A percentile compares a stretch with the other conserved stretches of the same genome.
These are phyloP conservation scores for Lomentospora prolificans DNA, from an alignment of 2,329 filamentous ascomycete species.

Conservation along the genomic window DNA sequence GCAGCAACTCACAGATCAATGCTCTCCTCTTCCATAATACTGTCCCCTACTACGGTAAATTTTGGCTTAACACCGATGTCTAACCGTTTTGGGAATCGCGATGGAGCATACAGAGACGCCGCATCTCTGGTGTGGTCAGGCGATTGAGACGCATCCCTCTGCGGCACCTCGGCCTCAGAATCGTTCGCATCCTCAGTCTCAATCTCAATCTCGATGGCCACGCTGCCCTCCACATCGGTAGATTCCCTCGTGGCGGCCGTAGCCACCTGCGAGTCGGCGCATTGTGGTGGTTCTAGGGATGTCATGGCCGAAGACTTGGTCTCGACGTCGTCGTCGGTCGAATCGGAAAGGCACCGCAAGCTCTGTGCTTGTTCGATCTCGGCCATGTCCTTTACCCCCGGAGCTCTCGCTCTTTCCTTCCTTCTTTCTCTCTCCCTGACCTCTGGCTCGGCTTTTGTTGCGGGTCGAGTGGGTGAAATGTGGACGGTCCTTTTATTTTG, in stretches of 20 bases:
- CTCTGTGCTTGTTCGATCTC: neutral
- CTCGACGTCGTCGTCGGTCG: neutral
- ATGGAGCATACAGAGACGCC: slow-evolving; percentile 3
- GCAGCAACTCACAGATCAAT: slow-evolving; percentile 11
- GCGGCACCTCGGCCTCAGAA: neutral
- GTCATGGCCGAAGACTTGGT: neutral
- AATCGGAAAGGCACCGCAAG: neutral
- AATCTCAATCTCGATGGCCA: neutral
- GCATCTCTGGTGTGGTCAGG: neutral
- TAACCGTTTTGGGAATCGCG: neutral
- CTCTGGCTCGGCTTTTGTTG: too few species aligned
- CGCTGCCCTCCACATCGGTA: neutral
- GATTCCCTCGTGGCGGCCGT: neutral
- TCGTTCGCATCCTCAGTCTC: neutral
- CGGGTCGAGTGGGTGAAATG: too few species aligned
- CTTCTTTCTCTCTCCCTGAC: neutral
- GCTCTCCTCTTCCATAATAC: slow-evolving; percentile 6
- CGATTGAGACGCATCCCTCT: neutral
- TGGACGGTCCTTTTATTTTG: neutral
- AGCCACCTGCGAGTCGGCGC: neutral
- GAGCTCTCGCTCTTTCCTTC: neutral
- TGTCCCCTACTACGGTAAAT: slow-evolving; percentile 5
- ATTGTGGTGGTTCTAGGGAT: neutral
- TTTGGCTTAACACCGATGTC: neutral
- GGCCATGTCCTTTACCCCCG: neutral